phyloP scores from a whole-genome alignment of 2,329 filamentous ascomycete species.

The Beauveria rudraprayagi region DNA sequence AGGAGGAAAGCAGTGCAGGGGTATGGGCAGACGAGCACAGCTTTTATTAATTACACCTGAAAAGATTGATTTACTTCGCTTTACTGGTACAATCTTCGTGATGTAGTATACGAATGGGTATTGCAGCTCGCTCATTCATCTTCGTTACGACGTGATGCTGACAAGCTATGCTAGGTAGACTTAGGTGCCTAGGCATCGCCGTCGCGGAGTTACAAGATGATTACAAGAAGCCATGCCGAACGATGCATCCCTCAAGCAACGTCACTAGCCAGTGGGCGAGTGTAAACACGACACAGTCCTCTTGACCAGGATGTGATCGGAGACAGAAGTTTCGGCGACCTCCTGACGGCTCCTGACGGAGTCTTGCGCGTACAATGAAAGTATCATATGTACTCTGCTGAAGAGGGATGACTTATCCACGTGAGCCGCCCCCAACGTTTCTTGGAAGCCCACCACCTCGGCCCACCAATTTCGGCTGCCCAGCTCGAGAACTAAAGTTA shows the following conservation, averaged over 20 bases:
- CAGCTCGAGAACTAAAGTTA: no score
- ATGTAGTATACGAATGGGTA: no score
- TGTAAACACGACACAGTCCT: neutral
- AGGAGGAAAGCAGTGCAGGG: neutral
- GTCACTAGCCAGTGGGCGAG: no score
- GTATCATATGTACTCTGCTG: neutral
- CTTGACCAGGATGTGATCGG: neutral
- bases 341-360: neutral
- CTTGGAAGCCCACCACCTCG: slow-evolving; percentile 11
- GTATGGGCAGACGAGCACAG: neutral
- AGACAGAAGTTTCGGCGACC: neutral
- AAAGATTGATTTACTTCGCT: no score
- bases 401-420: slow-evolving; percentile 5
- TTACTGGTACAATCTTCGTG: no score
- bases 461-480: slow-evolving; percentile 10
- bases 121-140: no score
- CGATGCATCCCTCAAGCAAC: neutral
- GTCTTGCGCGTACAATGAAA: neutral
- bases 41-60: no score
- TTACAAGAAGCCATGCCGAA: neutral
- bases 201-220: no score
- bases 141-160: neutral
- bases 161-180: neutral
- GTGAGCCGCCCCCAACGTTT: slow-evolving; percentile 12
- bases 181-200: neutral